These are phyloP conservation scores for Geotrichum australiense DNA, from an alignment of 1,139 yeast species.

Conservation along the genomic window DNA sequence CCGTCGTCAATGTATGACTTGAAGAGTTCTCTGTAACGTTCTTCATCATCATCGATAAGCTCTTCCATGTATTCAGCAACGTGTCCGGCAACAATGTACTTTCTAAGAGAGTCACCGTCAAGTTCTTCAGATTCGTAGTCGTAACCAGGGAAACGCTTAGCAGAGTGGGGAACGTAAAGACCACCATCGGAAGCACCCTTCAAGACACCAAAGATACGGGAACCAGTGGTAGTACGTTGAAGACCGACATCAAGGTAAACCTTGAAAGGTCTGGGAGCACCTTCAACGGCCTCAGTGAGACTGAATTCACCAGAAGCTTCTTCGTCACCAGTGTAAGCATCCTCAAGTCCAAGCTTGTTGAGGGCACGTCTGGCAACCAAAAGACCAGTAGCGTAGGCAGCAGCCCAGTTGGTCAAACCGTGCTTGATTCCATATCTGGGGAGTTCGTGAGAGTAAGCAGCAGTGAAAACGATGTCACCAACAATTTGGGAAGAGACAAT, in stretches of 20 bases:
- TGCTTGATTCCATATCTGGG: conserved; percentile 97
- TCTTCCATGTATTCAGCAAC: conserved; percentile 99
- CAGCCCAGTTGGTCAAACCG: conserved; percentile 99
- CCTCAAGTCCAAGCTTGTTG: conserved; percentile 96
- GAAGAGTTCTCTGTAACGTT: conserved; percentile 95
- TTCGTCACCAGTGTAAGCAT: conserved; percentile 97
- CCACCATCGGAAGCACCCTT: conserved; percentile 99
- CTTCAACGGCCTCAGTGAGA: conserved; percentile 98
- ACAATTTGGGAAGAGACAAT: conserved; percentile 93
- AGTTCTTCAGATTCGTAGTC: conserved; percentile 98
- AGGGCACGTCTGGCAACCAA: conserved; percentile 99
- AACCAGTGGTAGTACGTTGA: conserved; percentile 99
- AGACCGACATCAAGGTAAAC: conserved; percentile 99
- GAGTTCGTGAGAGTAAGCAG: conserved; percentile 98
- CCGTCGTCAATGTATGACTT: conserved; percentile 95
- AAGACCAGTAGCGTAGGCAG: conserved; percentile 99
- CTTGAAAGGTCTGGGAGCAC: conserved; percentile 99
- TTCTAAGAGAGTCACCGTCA: conserved; percentile 96
- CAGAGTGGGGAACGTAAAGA: conserved; percentile 97
- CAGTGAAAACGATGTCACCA: conserved; percentile 93
- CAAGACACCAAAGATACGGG: conserved; percentile 97
- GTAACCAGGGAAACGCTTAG: conserved; percentile 99
- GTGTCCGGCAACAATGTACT: conserved; percentile 99
- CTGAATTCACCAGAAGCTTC: conserved; percentile 99
- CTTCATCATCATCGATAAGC: conserved; percentile 99